Evolutionary conservation across 345 rosid species (phyloP).

Genomic region (Eucalyptus paniculata): DNA sequence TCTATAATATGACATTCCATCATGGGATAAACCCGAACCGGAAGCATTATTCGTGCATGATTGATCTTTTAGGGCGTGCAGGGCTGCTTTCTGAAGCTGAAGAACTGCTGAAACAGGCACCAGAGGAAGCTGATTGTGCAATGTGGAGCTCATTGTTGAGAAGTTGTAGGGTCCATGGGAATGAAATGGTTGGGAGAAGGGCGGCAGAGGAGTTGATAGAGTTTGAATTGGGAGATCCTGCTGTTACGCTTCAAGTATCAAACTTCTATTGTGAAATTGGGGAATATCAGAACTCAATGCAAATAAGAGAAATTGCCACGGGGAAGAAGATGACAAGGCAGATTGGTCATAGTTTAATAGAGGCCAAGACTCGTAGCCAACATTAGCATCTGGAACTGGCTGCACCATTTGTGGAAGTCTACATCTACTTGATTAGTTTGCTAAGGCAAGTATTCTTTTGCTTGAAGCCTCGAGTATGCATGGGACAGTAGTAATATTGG

Average conservation of each 20-base stretch:
- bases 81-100: slow-evolving; percentile 63
- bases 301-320: slow-evolving; percentile 34
- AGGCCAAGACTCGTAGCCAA: slow-evolving; percentile 3
- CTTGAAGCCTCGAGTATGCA: not conserved
- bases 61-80: slow-evolving; percentile 72
- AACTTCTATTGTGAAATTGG: slow-evolving; percentile 62
- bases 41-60: slow-evolving; percentile 65
- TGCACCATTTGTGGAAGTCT: not conserved
- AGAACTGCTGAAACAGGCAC: slow-evolving; percentile 33
- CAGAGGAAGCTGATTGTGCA: slow-evolving; percentile 33
- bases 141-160: slow-evolving; percentile 76
- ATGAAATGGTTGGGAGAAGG: slow-evolving; percentile 53
- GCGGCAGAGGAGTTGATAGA: slow-evolving; percentile 47
- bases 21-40: slow-evolving; percentile 36
- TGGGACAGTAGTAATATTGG: not conserved
- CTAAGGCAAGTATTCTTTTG: not conserved
- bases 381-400: not conserved
- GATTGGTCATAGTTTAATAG: slow-evolving; percentile 51
- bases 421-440: slow-evolving; percentile 2
- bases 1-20: slow-evolving; percentile 17
- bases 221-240: slow-evolving; percentile 39
- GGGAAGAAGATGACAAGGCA: slow-evolving; percentile 40
- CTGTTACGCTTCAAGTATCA: slow-evolving; percentile 48
- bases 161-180: slow-evolving; percentile 54
- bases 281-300: slow-evolving; percentile 39